Evolutionary conservation across 2,329 filamentous ascomycete species (phyloP), one percentile per base, ranked within the genome.

Genomic region (Alternaria consortialis): DNA sequence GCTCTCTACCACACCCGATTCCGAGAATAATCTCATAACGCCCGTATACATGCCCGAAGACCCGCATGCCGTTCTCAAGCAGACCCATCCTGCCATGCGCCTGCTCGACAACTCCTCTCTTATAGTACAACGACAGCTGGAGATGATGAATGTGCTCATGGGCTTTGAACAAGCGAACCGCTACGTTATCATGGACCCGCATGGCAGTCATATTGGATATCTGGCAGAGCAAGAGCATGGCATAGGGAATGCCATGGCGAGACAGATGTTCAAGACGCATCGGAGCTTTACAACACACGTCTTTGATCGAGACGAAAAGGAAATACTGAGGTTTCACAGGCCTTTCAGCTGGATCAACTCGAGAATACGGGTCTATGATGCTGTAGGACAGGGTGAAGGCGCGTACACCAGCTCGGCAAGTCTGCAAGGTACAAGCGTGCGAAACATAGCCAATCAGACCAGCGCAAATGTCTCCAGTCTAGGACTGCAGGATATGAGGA

Each of bases 151-250:
- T 74, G 80, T 90, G 9, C 81, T 90, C 69, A 78, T 89, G 74
- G 87, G 88, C 1, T 89, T 89, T 65, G 88, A 90, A 74, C 88
- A 90, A 73, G 87, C 88, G 12, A 90, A 90, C 69, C 83, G 84
- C 73, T 90, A 90, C 71, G 83, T 88, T 13, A 88, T 90, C 50
- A 85, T 89, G 82, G 86, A 89, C 76, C 86, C 86, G 2, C 81
- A 85, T 54, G 88, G 88, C 6, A 85, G 86, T 59, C 87, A 88
- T 64, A 82, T 90, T 43, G 88, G 88, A 12, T 90, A 87, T 66
- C 84, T 90, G 71, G 87, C 86, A 32, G 88, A 90, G 74, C 83
- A 85, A 68, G 88, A 89, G 47, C 85, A 85, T 60, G 86, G 87
- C 1, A 77, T 90, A 56, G 86, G 82, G 2, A 84, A 80, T 56